Evolutionary conservation across 106 monocot species (phyloP).

Genomic region (Phalaenopsis equestris): DNA sequence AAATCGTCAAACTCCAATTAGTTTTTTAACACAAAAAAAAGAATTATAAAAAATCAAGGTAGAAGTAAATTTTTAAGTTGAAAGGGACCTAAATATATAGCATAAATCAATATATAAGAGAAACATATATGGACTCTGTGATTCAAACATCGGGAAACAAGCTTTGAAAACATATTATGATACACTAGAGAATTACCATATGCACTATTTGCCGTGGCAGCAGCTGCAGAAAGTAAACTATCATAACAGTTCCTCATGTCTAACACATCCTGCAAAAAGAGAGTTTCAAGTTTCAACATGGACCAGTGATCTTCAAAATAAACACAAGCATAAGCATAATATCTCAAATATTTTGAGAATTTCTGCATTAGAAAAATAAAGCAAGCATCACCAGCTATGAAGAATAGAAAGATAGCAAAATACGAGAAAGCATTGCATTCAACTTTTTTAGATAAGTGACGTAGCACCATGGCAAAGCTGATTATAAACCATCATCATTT

Average conservation of each 20-base stretch:
- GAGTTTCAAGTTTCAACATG: constrained; percentile 4
- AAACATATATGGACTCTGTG: too few relatives aligned
- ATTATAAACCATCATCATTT: background rate
- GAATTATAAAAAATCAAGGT: too few relatives aligned
- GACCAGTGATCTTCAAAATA: background rate
- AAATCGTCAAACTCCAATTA: too few relatives aligned
- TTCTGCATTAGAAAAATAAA: background rate
- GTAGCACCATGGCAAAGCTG: background rate
- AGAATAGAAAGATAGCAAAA: background rate
- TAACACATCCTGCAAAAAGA: constrained; percentile 58
- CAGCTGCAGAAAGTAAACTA: constrained; percentile 65
- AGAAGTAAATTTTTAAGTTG: too few relatives aligned
- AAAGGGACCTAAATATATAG: too few relatives aligned
- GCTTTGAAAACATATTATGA: background rate
- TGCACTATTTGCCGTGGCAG: constrained; percentile 87
- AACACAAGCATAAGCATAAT: background rate
- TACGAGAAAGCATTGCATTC: background rate
- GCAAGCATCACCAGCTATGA: background rate
- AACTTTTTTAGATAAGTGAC: background rate
- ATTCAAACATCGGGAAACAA: background rate
- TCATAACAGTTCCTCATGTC: constrained; percentile 87
- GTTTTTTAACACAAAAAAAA: too few relatives aligned
- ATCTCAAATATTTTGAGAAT: background rate
- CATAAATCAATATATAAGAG: too few relatives aligned
- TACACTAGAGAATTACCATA: constrained; percentile 36